These are phyloP conservation scores for Macaranga tanarius DNA, from an alignment of 441 rosid genomes.

Conservation along the genomic window DNA sequence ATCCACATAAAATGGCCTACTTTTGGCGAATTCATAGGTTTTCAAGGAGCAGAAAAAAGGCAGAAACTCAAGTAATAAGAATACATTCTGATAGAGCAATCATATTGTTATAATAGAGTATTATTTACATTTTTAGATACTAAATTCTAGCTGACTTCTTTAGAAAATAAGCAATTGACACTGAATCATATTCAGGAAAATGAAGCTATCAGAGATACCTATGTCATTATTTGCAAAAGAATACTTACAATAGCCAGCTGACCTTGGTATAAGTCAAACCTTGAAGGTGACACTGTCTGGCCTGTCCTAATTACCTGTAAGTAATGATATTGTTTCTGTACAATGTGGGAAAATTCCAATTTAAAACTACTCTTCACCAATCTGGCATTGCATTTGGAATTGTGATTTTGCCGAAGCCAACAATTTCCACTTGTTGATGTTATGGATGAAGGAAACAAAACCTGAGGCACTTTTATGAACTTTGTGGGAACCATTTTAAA, in stretches of 20 bases:
- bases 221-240: neutral
- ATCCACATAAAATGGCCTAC: neutral
- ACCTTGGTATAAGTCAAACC: neutral
- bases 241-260: neutral
- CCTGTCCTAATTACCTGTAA: neutral
- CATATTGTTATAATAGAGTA: neutral
- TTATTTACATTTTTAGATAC: neutral
- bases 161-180: neutral
- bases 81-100: neutral
- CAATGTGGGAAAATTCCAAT: conserved; percentile 2
- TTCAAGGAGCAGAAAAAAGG: neutral
- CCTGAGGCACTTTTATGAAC: neutral
- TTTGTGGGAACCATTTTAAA: neutral
- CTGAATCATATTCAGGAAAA: neutral
- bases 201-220: neutral
- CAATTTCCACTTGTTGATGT: neutral
- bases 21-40: neutral
- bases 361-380: no score
- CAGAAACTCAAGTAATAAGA: neutral
- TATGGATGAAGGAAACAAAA: neutral
- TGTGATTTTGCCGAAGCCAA: neutral
- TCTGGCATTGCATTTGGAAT: neutral
- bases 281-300: neutral
- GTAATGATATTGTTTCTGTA: conserved; percentile 12
- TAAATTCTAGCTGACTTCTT: neutral